Base-by-base conservation (phyloP, 768 basidiomycete species). In the Boletus barrowsii region DNA sequence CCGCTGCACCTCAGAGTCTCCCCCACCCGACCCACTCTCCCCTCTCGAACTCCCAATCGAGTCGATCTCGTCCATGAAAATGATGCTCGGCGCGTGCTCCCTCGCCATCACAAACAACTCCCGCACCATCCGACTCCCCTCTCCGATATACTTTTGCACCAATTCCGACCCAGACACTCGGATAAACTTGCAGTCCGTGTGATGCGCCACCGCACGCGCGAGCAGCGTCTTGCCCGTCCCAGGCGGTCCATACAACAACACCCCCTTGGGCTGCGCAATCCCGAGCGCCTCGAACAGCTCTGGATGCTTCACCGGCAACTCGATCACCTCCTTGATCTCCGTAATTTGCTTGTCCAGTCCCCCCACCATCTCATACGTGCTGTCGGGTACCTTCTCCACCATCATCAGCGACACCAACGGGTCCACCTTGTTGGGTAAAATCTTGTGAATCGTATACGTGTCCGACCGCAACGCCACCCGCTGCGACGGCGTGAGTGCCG, bases 41-140 rank as follows among this genome's bases (percentile, higher is more conserved):
- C 95, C 93, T 68, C 95, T 75, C 58, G 92, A 93, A 58, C 87
- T 90, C 51, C 96, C 96, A 66, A 98, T 98, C 18, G 91, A 93
- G 73, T 98, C 96, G 59, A 98, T 98, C 74, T 98, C 96, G 69
- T 98, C 96, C 95, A 98, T 97, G 78, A 98, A 98, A 69, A 98
- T 97, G 74, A 98, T 97, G 71, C 89, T 90, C 35, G 96, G 96
- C 33, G 96, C 96, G 65, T 97, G 93, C 70, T 98, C 96, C 57
- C 94, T 74, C 3, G 96, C 96, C 96, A 97, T 98, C 56, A 97
- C 93, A 78, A 98, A 98, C 54, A 98, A 73, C 75, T 98, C 96
- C 49, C 96, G 83, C 36, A 98, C 95, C 95, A 97, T 98, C 56
- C 95, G 77, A 58, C 87, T 90, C 20, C 95, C 94, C 76, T 98